Evolutionary conservation across 129 eudicot genomes (phyloP).

Genomic region (Glebionis coronaria): DNA sequence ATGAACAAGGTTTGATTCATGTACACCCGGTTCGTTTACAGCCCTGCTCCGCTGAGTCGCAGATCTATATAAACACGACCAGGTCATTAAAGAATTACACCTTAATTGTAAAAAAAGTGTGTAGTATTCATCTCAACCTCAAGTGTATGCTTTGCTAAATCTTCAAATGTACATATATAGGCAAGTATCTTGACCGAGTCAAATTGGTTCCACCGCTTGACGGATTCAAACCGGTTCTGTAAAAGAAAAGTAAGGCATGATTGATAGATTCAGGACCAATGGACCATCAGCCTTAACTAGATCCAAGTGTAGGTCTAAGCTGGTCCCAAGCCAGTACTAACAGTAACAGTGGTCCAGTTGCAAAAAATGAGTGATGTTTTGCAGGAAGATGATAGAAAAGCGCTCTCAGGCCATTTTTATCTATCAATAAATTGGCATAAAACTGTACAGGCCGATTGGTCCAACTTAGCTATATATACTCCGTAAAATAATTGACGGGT

Average conservation of each 20-base stretch:
- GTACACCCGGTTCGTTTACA: too few species aligned
- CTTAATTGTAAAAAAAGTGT: background rate
- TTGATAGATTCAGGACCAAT: background rate
- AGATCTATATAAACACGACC: background rate
- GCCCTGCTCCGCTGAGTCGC: too few species aligned
- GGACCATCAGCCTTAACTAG: background rate
- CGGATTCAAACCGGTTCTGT: background rate
- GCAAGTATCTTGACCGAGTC: background rate
- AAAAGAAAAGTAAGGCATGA: background rate
- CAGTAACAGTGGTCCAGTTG: slow-evolving; percentile 1
- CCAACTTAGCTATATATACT: background rate
- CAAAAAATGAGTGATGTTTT: background rate
- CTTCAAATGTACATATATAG: background rate
- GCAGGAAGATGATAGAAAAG: background rate
- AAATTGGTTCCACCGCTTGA: background rate
- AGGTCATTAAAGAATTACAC: background rate
- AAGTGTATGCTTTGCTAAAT: background rate
- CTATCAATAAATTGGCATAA: background rate
- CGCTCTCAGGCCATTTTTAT: background rate
- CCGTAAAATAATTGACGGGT: background rate
- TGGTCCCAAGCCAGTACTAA: slow-evolving; percentile 3
- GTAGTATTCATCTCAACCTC: background rate
- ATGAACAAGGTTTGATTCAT: too few species aligned
- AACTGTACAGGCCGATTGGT: slow-evolving; percentile 1
- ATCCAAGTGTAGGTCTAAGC: background rate